A percentile compares a stretch with the other conserved stretches of the same genome.
phyloP scores from a whole-genome alignment of 2,329 filamentous ascomycete genomes.

The Neonectria sp. region DNA sequence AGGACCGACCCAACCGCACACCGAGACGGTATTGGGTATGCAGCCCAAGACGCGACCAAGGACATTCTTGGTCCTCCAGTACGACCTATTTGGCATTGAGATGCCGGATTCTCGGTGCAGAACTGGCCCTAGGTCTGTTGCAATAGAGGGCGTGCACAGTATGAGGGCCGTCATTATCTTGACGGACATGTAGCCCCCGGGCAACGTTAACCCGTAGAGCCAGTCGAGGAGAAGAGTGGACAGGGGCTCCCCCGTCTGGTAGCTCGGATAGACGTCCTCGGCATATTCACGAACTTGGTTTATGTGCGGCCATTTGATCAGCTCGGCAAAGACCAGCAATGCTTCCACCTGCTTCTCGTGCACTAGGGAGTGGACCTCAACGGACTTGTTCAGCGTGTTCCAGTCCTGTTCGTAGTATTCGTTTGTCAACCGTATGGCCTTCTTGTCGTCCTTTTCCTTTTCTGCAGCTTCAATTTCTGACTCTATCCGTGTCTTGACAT shows the following conservation, averaged over 20 bases:
- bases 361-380: slow-evolving; percentile 19
- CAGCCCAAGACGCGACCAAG: slow-evolving; percentile 25
- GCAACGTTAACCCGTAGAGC: slow-evolving; percentile 23
- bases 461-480: too few species aligned
- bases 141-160: slow-evolving; percentile 4
- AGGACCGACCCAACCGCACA: slow-evolving; percentile 28
- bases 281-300: slow-evolving; percentile 10
- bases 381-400: too few species aligned
- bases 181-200: slow-evolving; percentile 18
- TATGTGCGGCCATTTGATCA: slow-evolving; percentile 27
- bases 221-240: slow-evolving; percentile 10
- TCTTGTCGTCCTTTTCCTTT: too few species aligned
- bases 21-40: slow-evolving; percentile 6
- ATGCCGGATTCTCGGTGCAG: neutral
- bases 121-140: too few species aligned
- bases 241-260: neutral
- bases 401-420: too few species aligned
- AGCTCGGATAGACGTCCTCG: slow-evolving; percentile 9
- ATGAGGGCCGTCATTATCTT: slow-evolving; percentile 25
- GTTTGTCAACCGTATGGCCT: too few species aligned
- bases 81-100: slow-evolving; percentile 6
- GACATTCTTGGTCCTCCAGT: slow-evolving; percentile 24
- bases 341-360: slow-evolving; percentile 27
- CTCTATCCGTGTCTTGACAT: too few species aligned
- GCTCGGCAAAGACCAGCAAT: slow-evolving; percentile 18